phyloP scores from a whole-genome alignment of 345 rosid genomes.

The Microcos paniculata region DNA sequence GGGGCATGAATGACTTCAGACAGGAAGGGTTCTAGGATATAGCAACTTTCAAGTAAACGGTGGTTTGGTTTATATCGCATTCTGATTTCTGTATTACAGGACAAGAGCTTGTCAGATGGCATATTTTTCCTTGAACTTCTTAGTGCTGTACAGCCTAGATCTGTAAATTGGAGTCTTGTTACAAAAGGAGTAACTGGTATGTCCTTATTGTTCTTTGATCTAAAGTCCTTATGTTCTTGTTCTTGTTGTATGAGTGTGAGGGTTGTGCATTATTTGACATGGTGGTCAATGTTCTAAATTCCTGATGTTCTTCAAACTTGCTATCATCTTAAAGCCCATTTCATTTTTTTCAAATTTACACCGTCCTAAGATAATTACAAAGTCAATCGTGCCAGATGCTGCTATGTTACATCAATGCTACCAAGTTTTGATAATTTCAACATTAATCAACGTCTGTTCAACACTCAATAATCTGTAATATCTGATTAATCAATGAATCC shows the following conservation, averaged over 20 bases:
- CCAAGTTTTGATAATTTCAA: not conserved
- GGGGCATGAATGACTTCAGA: not conserved
- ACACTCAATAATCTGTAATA: not conserved
- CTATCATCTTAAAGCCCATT: not conserved
- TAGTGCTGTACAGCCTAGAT: constrained; percentile 86
- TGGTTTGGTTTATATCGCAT: not conserved
- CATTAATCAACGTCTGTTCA: not conserved
- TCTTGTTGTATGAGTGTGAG: not conserved
- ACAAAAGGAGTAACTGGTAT: constrained; percentile 84
- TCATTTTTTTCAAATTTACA: not conserved
- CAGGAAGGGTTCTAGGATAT: not conserved
- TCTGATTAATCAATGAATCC: not conserved
- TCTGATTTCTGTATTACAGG: constrained; percentile 45
- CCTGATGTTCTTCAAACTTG: not conserved
- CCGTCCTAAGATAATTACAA: not conserved
- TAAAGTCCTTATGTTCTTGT: not conserved
- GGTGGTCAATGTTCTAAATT: too few relatives aligned
- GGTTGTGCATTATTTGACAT: not conserved
- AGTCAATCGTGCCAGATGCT: not conserved
- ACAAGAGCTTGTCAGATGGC: constrained; percentile 81
- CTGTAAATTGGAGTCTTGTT: constrained; percentile 93
- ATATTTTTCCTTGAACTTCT: constrained; percentile 87
- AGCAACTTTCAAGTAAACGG: not conserved
- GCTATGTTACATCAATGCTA: not conserved
- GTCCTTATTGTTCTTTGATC: not conserved